These are phyloP conservation scores for Linaria vulgaris DNA, from an alignment of 257 asterid species.

Conservation along the genomic window DNA sequence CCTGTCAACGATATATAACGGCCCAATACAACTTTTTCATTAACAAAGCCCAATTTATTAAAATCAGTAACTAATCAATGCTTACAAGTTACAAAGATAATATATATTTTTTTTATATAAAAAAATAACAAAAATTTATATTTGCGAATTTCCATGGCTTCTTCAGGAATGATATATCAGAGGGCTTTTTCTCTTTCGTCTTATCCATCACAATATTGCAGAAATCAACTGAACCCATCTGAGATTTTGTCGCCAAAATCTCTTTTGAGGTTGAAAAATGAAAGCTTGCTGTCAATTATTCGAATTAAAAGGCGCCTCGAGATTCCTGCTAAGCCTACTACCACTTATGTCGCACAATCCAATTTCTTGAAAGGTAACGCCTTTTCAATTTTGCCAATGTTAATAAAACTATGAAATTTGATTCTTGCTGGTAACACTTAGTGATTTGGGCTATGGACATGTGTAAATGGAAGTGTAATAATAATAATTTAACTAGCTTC, in stretches of 20 bases:
- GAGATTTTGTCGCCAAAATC: slow-evolving; percentile 36
- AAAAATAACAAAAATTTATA: too few relatives aligned
- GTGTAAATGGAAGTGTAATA: too few relatives aligned
- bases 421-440: too few relatives aligned
- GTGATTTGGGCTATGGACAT: too few relatives aligned
- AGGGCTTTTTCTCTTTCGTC: slow-evolving; percentile 13
- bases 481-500: not conserved
- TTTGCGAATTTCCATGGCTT: too few relatives aligned
- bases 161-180: slow-evolving; percentile 20
- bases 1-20: too few relatives aligned
- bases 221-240: slow-evolving; percentile 28
- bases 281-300: slow-evolving; percentile 27
- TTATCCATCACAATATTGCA: slow-evolving; percentile 19
- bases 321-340: slow-evolving; percentile 31
- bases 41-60: too few relatives aligned
- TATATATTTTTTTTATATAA: too few relatives aligned
- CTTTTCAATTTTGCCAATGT: not conserved
- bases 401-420: too few relatives aligned
- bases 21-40: too few relatives aligned
- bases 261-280: slow-evolving; percentile 36
- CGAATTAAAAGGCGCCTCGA: slow-evolving; percentile 31
- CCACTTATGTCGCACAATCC: slow-evolving; percentile 51
- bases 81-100: too few relatives aligned
- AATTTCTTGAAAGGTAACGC: slow-evolving; percentile 59
- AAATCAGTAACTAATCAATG: too few relatives aligned